A percentile compares a stretch with the other conserved stretches of the same genome.
phyloP scores from a whole-genome alignment of 1,139 yeast genomes.

The Nadsonia commutata region DNA sequence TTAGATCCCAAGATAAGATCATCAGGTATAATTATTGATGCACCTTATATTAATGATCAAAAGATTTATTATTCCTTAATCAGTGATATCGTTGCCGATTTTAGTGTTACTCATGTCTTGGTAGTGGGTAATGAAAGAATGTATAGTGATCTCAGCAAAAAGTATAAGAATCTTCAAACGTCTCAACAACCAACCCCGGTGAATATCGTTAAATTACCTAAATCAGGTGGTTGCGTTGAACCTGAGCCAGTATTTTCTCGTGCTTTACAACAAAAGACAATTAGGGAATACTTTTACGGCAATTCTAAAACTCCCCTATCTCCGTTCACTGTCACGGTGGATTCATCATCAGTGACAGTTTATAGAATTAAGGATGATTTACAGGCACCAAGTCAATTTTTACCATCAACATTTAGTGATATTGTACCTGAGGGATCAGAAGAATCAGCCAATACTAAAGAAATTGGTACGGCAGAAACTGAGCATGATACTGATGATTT shows the following conservation, averaged over 20 bases:
- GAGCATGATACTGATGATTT: constrained; percentile 6
- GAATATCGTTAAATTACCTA: constrained; percentile 45
- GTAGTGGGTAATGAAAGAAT: constrained; percentile 36
- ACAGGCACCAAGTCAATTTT: constrained; percentile 4
- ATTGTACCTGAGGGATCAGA: constrained; percentile 1
- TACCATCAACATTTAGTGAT: not conserved
- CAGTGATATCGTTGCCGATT: constrained; percentile 46
- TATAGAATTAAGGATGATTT: constrained; percentile 29
- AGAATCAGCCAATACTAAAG: constrained; percentile 4
- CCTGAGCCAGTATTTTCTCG: constrained; percentile 57
- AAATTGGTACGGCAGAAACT: constrained; percentile 1
- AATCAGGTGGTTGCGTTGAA: constrained; percentile 65
- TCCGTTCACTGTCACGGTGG: constrained; percentile 55
- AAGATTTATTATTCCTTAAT: constrained; percentile 32
- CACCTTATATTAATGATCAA: constrained; percentile 44
- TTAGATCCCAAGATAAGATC: constrained; percentile 38
- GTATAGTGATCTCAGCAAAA: constrained; percentile 46
- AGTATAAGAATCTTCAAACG: constrained; percentile 25
- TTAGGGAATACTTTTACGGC: constrained; percentile 86
- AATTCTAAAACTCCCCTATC: constrained; percentile 49
- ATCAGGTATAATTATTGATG: constrained; percentile 66
- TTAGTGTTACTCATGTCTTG: constrained; percentile 30
- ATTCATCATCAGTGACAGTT: constrained; percentile 33
- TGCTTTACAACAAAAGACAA: constrained; percentile 56
- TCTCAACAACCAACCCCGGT: constrained; percentile 18